Percentiles rank a stretch among this genome's conserved stretches.
Conservation (phyloP, 2,329 filamentous ascomycete genomes). For the Trichoderma gracile region DNA sequence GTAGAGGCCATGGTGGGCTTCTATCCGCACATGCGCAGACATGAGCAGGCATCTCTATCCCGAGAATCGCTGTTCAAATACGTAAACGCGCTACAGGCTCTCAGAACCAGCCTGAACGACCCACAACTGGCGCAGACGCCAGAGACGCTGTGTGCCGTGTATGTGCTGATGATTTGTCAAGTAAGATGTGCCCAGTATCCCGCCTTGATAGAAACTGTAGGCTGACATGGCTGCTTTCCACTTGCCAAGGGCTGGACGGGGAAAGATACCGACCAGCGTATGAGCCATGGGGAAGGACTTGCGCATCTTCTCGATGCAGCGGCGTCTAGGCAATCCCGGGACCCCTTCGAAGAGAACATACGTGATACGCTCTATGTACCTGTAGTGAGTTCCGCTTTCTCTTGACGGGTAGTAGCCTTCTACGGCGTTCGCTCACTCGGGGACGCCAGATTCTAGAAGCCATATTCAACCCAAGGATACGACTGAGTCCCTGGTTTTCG, state of each 20-base stretch:
- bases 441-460: constrained; percentile 37
- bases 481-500: constrained; percentile 31
- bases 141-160: constrained; percentile 43
- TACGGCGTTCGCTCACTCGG: neutral
- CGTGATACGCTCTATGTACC: constrained; percentile 37
- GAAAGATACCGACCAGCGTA: constrained; percentile 30
- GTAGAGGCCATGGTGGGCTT: constrained; percentile 37
- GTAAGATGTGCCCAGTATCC: constrained; percentile 28
- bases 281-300: constrained; percentile 39
- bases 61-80: constrained; percentile 34
- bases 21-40: constrained; percentile 31
- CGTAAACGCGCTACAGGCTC: constrained; percentile 34
- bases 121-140: constrained; percentile 33
- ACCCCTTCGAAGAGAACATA: constrained; percentile 35
- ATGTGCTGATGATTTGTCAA: constrained; percentile 42
- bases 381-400: constrained; percentile 33
- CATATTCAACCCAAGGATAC: constrained; percentile 35
- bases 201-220: neutral
- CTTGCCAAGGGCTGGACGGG: constrained; percentile 37
- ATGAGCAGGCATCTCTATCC: constrained; percentile 30
- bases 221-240: neutral
- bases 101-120: constrained; percentile 35
- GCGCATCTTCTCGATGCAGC: constrained; percentile 37
- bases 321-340: constrained; percentile 31
- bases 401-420: neutral